Percentiles rank a stretch among this genome's conserved stretches.
Evolutionary conservation across 768 basidiomycete species (phyloP).

Genomic region (Trametes meyenii): DNA sequence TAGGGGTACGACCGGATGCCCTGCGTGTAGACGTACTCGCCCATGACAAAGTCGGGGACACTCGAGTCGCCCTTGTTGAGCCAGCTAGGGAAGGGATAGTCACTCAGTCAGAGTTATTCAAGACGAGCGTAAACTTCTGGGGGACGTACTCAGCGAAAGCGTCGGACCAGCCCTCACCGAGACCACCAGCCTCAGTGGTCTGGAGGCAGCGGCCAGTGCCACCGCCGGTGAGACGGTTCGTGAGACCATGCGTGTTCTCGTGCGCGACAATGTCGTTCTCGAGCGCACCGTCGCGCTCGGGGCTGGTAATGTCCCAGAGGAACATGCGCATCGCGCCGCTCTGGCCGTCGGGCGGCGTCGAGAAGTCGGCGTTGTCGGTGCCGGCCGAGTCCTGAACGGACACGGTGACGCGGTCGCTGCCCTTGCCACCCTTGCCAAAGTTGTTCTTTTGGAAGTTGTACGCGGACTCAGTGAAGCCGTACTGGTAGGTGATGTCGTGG

Average conservation of each 20-base stretch:
- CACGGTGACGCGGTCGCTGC: conserved; percentile 51
- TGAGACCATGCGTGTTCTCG: conserved; percentile 43
- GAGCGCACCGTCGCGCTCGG: conserved; percentile 64
- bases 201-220: conserved; percentile 61
- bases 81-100: conserved; percentile 33
- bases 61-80: conserved; percentile 44
- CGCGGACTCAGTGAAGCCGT: conserved; percentile 60
- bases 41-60: conserved; percentile 42
- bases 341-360: conserved; percentile 34
- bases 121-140: neutral
- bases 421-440: conserved; percentile 52
- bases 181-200: conserved; percentile 62
- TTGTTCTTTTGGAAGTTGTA: conserved; percentile 67
- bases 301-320: conserved; percentile 37
- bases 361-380: conserved; percentile 43
- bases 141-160: conserved; percentile 31
- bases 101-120: neutral
- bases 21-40: conserved; percentile 55
- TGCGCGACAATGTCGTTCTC: conserved; percentile 61
- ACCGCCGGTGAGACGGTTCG: conserved; percentile 52
- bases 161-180: conserved; percentile 75
- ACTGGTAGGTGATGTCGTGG: conserved; percentile 54
- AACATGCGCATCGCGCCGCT: conserved; percentile 44
- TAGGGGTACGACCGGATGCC: conserved; percentile 65
- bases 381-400: conserved; percentile 53